Evolutionary conservation across 257 asterid species (phyloP).

Genomic region (Thymus mandschuricus): DNA sequence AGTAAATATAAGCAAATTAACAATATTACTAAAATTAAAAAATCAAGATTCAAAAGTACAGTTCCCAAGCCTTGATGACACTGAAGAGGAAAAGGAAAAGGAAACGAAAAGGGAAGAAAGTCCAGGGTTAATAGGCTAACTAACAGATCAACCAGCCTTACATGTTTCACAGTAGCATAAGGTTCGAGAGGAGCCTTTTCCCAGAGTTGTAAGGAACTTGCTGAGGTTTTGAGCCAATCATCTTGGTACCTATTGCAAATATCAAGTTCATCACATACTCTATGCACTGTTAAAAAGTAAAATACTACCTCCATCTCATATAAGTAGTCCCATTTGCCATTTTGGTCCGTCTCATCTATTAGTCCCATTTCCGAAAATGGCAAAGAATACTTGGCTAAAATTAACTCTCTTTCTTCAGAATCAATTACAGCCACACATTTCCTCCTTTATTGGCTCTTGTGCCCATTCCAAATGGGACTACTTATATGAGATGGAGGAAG

Average conservation of each 20-base stretch:
- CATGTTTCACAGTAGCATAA: constrained; percentile 89
- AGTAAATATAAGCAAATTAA: constrained; percentile 27
- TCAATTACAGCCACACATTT: too few relatives aligned
- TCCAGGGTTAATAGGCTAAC: constrained; percentile 8
- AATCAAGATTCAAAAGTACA: constrained; percentile 21
- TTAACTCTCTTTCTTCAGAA: too few relatives aligned
- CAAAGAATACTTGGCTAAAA: too few relatives aligned
- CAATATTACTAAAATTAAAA: constrained; percentile 17
- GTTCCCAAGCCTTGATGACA: constrained; percentile 27
- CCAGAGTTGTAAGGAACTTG: constrained; percentile 87
- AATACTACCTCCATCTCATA: too few relatives aligned
- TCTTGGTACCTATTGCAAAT: constrained; percentile 81
- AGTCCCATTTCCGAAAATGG: too few relatives aligned
- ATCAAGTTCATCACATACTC: constrained; percentile 34
- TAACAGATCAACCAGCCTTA: constrained; percentile 40
- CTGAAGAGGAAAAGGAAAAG: neutral
- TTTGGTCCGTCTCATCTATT: too few relatives aligned
- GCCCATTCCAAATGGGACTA: too few relatives aligned
- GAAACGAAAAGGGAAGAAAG: neutral
- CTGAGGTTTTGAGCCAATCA: constrained; percentile 97
- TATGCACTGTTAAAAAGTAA: neutral
- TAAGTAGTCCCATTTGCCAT: too few relatives aligned
- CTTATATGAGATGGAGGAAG: too few relatives aligned
- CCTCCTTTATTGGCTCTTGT: too few relatives aligned
- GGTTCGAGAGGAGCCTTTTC: constrained; percentile 99